Base-by-base conservation (phyloP, 768 basidiomycete genomes). In the Kwoniella botswanensis region DNA sequence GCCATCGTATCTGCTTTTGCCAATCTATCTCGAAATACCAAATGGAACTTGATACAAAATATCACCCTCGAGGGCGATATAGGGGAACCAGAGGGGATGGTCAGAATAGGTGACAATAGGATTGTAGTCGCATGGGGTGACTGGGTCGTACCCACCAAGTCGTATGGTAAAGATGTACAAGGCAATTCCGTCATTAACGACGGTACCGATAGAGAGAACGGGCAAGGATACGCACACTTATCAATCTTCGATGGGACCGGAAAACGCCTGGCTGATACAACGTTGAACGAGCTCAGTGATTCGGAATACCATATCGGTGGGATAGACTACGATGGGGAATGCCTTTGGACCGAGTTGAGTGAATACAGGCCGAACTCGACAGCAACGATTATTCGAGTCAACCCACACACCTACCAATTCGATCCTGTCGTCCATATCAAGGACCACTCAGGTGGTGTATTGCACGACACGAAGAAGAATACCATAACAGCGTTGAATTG, bases 61-160 rank as follows among this genome's bases (percentile, higher is more conserved):
- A 56, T 73, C 50, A 54, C 63, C 1, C 41, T 73, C 43, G 22
- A 69, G 59, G 71, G 71, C 42, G 71, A 73, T n/a, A 64, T 60
- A 7, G 63, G 68, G 41, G 71, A 73, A 58, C 67, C 67, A 21
- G 71, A 73, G 42, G 63, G 67, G 18, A 64, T 73, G 56, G 67
- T 73, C 12, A 61, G 68, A 18, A 52, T 73, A 52, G 61, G 55
- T 44, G 71, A 69, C 50, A 68, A 73, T 50, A 67, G 71, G 13
- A 59, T 43, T 63, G 46, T 65, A 10, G 44, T 73, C 24, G 57
- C 58, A 42, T 62, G 68, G 29, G 71, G 67, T 15, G 62, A 69
- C 43, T 73, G 62, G 46, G 62, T 58, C 22, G 54, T 41, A 7
- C 62, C 57, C 24, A 68, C 67, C 21, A 50, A 35, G n/a, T 44